phyloP scores from a whole-genome alignment of 164 flowering plant species.

The Tetrastigma voinierianum region DNA sequence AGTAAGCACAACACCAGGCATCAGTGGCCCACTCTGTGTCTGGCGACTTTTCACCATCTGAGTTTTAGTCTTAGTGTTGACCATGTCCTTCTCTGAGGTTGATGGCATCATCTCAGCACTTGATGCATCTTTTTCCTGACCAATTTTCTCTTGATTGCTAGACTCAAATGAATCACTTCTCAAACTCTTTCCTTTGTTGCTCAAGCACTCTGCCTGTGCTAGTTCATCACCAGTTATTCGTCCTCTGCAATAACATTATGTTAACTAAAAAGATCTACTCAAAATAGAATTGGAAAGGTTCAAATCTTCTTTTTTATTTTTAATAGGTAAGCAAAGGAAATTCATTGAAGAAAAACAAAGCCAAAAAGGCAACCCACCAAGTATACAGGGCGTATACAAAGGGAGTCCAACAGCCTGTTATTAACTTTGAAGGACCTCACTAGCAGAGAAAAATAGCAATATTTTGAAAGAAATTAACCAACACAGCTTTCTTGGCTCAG shows the following conservation, averaged over 20 bases:
- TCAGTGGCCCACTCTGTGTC: slow-evolving; percentile 83
- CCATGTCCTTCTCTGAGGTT: slow-evolving; percentile 38
- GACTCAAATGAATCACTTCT: slow-evolving; percentile 34
- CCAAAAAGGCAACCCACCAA: no score
- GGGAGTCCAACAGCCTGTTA: no score
- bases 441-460: no score
- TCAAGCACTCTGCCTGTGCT: slow-evolving; percentile 27
- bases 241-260: slow-evolving; percentile 29
- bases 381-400: no score
- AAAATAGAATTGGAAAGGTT: neutral
- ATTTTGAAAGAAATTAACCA: no score
- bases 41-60: slow-evolving; percentile 49
- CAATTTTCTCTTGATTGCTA: slow-evolving; percentile 26
- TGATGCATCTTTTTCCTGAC: slow-evolving; percentile 38
- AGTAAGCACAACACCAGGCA: slow-evolving; percentile 51
- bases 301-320: no score
- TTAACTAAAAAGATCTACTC: neutral
- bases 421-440: no score
- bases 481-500: no score
- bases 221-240: slow-evolving; percentile 22
- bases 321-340: no score
- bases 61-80: slow-evolving; percentile 37
- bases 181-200: slow-evolving; percentile 26
- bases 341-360: no score
- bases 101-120: slow-evolving; percentile 39